phyloP scores from a whole-genome alignment of 305 asterid species.

The Fraxinus velutina region DNA sequence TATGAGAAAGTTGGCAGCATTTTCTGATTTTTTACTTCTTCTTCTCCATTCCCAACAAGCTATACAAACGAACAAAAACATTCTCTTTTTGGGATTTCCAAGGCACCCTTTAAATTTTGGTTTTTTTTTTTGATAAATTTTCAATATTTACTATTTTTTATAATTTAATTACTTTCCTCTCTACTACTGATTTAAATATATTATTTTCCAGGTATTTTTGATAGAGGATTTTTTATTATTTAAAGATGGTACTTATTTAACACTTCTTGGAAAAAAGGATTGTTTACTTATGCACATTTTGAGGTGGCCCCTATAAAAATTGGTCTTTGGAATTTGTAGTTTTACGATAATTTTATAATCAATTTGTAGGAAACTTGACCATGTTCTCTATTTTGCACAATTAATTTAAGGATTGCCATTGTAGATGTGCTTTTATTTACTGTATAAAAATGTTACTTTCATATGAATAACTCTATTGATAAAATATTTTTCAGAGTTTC shows the following conservation, averaged over 20 bases:
- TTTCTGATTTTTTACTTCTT: constrained; percentile 1
- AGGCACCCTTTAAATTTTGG: not conserved
- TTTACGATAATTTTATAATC: not conserved
- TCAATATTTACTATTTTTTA: not conserved
- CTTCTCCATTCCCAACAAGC: constrained; percentile 5
- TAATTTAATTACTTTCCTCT: not conserved
- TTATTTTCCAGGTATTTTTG: not conserved
- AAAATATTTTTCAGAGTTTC: not conserved
- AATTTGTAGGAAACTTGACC: not conserved
- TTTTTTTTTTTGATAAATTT: not conserved
- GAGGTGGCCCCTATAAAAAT: not conserved
- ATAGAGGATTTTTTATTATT: not conserved
- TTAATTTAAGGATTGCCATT: not conserved
- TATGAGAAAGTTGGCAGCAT: constrained; percentile 18
- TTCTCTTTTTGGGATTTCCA: not conserved
- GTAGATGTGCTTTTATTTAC: not conserved
- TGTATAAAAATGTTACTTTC: not conserved
- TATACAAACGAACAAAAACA: not conserved
- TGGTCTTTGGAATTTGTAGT: not conserved
- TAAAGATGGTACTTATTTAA: not conserved
- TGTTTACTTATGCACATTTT: not conserved
- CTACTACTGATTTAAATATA: not conserved
- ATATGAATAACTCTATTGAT: not conserved
- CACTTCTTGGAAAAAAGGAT: not conserved
- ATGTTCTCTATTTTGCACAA: not conserved